Base-by-base conservation (phyloP, 1,284 basidiomycete genomes). In the Marasmius fiardii region DNA sequence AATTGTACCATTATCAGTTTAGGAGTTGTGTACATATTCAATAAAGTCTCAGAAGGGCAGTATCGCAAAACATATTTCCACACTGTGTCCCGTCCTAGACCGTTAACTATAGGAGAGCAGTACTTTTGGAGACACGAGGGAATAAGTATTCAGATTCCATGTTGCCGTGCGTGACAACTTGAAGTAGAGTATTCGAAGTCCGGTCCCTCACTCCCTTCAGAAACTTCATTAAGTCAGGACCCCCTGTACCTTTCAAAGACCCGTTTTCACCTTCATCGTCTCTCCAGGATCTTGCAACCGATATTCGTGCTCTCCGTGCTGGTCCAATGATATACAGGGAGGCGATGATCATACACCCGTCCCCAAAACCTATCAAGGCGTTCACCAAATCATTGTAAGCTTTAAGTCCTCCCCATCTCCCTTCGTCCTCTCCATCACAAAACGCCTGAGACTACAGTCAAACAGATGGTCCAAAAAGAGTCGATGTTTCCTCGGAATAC, bases 401-500 rank as follows among this genome's bases (percentile, higher is more conserved):
- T 26, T 76, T 75, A 72, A 76, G 39, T 59, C 64, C 51, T 68
- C 70, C n/a, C 24, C 18, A 24, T 18, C 4, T 12, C 24, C 24
- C 18, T 33, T 23, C 33, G 8, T 7, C 35, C 28, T 41, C 14
- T 43, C 39, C 45, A 59, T 61, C 7, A 82, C 81, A 53, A 79
- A 67, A 23, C 64, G 73, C 55, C 80, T 85, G 52, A 82, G 76
- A 1, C 74, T 82, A 63, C 74, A 81, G 1, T 75, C 64, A 24
- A 75, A 74, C 47, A 96, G 80, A 67, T 94, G 92, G 20, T 75
- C 76, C 24, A 96, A 78, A 76, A 97, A 96, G 2, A 79, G 78
- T 34, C 94, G 90, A 68, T 97, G 95, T 61, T 90, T 86, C 3
- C 86, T 80, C 0, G 93, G 91, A 93, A 95, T 95, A 75, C 95